Evolutionary conservation across 768 basidiomycete species (phyloP).

Genomic region (Boletus subparvulus): DNA sequence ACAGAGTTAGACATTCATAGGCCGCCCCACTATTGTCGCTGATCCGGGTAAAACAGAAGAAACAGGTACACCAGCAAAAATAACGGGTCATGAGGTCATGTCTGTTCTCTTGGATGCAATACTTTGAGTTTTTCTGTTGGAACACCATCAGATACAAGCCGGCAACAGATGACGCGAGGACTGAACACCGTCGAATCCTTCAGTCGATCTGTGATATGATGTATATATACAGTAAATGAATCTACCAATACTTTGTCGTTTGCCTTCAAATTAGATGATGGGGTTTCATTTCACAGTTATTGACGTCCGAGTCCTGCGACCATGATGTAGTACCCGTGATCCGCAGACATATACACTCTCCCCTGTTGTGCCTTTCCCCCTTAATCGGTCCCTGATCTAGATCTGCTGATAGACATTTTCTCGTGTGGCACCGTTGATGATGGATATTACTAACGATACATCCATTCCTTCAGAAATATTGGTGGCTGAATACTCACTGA

Average conservation of each 20-base stretch:
- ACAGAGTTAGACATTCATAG: neutral
- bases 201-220: neutral
- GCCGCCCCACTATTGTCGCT: neutral
- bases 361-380: neutral
- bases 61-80: neutral
- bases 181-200: neutral
- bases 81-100: neutral
- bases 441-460: too few relatives aligned
- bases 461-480: too few relatives aligned
- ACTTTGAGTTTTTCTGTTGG: neutral
- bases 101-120: neutral
- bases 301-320: neutral
- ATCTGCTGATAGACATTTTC: too few relatives aligned
- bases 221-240: neutral
- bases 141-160: too few relatives aligned
- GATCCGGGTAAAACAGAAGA: slow-evolving; percentile 7
- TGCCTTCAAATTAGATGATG: neutral
- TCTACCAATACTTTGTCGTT: neutral
- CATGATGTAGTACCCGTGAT: neutral
- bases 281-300: slow-evolving; percentile 1
- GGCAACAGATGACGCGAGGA: too few relatives aligned
- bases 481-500: too few relatives aligned
- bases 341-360: neutral
- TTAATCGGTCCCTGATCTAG: neutral
- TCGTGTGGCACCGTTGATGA: too few relatives aligned